Conservation (phyloP, 2,329 filamentous ascomycete genomes). For the Saccharata proteae region DNA sequence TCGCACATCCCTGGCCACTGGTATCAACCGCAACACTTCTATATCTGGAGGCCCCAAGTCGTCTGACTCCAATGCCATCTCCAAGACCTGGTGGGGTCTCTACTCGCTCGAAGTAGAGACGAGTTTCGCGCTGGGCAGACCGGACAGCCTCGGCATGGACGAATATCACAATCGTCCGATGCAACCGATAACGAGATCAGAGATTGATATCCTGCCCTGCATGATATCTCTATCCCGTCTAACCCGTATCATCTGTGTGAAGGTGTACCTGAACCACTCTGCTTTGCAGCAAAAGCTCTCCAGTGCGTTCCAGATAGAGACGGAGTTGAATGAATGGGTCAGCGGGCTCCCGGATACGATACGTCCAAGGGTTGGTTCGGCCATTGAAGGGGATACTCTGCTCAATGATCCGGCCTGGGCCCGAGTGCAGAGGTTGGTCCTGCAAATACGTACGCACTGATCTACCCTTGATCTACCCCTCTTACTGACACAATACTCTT, state of each 20-base stretch:
- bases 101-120: constrained; percentile 16
- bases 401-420: constrained; percentile 25
- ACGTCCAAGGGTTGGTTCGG: constrained; percentile 17
- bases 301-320: constrained; percentile 24
- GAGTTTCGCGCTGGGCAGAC: constrained; percentile 37
- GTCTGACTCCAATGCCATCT: constrained; percentile 1
- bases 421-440: constrained; percentile 25
- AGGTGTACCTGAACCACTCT: constrained; percentile 26
- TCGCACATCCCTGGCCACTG: constrained; percentile 35
- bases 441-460: constrained; percentile 22
- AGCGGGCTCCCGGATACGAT: constrained; percentile 20
- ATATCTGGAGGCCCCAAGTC: constrained; percentile 1
- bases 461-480: too few relatives aligned
- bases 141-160: constrained; percentile 37
- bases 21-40: constrained; percentile 32
- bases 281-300: constrained; percentile 24
- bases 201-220: constrained; percentile 28
- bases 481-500: constrained; percentile 11
- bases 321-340: constrained; percentile 25
- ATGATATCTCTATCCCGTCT: constrained; percentile 30
- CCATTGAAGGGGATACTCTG: constrained; percentile 15
- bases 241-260: constrained; percentile 27
- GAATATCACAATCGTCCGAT: constrained; percentile 34
- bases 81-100: constrained; percentile 13
- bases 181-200: constrained; percentile 19